Evolutionary conservation across 139 green algal species (phyloP).

Genomic region (Yamagishiella unicocca): DNA sequence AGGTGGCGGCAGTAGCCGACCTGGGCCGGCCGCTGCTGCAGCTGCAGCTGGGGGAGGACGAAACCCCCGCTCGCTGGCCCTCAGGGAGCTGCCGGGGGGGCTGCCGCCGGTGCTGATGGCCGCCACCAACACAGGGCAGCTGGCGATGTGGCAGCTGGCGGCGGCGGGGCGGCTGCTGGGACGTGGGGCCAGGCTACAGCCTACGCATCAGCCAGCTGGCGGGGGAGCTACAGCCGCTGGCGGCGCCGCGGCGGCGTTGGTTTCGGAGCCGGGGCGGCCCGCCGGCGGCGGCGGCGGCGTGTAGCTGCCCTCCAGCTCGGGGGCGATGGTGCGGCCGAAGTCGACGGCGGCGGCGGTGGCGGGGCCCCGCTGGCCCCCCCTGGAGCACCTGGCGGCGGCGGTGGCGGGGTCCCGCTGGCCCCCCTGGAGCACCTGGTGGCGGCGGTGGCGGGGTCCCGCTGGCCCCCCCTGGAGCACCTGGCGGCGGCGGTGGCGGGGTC

Average conservation of each 20-base stretch:
- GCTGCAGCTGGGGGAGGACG: not conserved
- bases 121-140: conserved; percentile 30
- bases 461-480: too few species aligned
- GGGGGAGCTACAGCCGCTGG: conserved; percentile 36
- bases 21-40: not conserved
- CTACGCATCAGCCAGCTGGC: conserved; percentile 45
- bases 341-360: not conserved
- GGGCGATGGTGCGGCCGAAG: conserved; percentile 8
- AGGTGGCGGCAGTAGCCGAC: not conserved
- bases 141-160: conserved; percentile 35
- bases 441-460: too few species aligned
- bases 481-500: too few species aligned
- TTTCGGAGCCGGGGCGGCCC: not conserved
- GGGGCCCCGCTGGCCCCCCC: not conserved
- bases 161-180: not conserved
- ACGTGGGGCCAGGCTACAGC: not conserved
- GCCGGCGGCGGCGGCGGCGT: not conserved
- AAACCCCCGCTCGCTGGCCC: conserved; percentile 39
- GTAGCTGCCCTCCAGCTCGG: conserved; percentile 15
- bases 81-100: conserved; percentile 10
- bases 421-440: too few species aligned
- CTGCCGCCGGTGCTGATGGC: conserved; percentile 21
- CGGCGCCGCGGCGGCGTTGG: not conserved
- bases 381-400: too few species aligned
- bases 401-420: too few species aligned